Conservation (phyloP, 1,139 yeast species). For the Pichia sp. region DNA sequence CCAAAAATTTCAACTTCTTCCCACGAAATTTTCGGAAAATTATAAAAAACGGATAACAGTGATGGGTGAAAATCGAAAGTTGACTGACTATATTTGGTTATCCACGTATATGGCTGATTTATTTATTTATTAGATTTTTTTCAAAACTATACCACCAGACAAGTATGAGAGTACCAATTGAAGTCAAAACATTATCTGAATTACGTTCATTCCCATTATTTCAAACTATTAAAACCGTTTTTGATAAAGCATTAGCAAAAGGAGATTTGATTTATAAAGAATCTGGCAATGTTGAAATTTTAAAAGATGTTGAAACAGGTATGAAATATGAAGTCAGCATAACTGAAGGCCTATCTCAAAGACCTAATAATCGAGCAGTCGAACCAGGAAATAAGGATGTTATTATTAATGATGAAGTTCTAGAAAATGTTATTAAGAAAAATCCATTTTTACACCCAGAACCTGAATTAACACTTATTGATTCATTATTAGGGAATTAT, state of each 20-base stretch:
- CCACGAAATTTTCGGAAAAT: too few species aligned
- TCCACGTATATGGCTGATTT: too few species aligned
- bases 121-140: too few species aligned
- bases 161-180: neutral
- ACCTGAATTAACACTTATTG: constrained; percentile 60
- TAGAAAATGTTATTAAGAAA: constrained; percentile 29
- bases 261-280: constrained; percentile 23
- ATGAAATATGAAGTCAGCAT: constrained; percentile 27
- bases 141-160: too few species aligned
- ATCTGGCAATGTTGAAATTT: constrained; percentile 19
- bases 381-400: constrained; percentile 23
- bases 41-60: neutral
- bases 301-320: constrained; percentile 18
- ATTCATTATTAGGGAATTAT: constrained; percentile 49
- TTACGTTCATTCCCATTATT: constrained; percentile 17
- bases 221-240: constrained; percentile 14
- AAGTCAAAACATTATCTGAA: constrained; percentile 17
- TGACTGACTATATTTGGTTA: too few species aligned
- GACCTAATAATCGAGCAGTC: constrained; percentile 30
- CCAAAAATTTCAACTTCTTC: too few species aligned
- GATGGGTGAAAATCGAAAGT: neutral
- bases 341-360: constrained; percentile 26
- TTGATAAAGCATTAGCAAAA: constrained; percentile 19
- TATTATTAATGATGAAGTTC: constrained; percentile 30
- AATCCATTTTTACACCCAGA: constrained; percentile 84